Evolutionary conservation across 2,329 filamentous ascomycete species (phyloP), one percentile per base, ranked within the genome.

Genomic region (Fusarium vanettenii): DNA sequence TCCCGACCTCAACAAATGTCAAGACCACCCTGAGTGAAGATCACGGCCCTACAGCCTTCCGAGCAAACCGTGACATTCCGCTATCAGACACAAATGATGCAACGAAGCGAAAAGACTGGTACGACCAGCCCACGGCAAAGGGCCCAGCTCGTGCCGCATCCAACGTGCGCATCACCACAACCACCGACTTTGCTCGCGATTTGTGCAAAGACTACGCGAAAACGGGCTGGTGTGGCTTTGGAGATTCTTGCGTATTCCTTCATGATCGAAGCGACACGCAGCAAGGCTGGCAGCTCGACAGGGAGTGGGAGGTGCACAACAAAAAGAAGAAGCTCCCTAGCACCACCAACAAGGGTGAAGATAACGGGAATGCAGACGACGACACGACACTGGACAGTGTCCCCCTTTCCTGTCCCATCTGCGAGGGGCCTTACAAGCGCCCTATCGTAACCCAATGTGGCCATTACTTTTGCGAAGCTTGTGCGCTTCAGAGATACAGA

Each of bases 401-500:
- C 41, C 95, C 95, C 0, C 97, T 97, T 81, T 93, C 91, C 1
- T 98, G 95, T 82, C 90, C 97, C 74, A 94, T 97, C 72, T 98
- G 95, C 86, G 91, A 92, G 79, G 89, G 91, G 41, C 84, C 91
- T 1, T 98, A 97, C 84, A 92, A 91, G 79, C 87, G 89, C 65
- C 95, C 95, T 0, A 90, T 98, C 16, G 86, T 95, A 11, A 98
- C 96, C n/a, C 93, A 94, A 75, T 98, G 96, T 76, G 93, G 94
- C 0, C 96, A 98, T 82, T 98, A 98, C 82, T 98, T 98, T 80
- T 98, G 96, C 82, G 93, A 98, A 82, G 87, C 89, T 1, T 98
- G 20, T 82, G 96, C 95, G 20, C 85, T 98, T 78, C 91, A 93
- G 80, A 86, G 95, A 74, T 98, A 98, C 81, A 89, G 93, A 71